Evolutionary conservation across 352 stramenopile genomes (phyloP), one percentile per base, ranked within the genome.

Genomic region (Bremia lactucae): DNA sequence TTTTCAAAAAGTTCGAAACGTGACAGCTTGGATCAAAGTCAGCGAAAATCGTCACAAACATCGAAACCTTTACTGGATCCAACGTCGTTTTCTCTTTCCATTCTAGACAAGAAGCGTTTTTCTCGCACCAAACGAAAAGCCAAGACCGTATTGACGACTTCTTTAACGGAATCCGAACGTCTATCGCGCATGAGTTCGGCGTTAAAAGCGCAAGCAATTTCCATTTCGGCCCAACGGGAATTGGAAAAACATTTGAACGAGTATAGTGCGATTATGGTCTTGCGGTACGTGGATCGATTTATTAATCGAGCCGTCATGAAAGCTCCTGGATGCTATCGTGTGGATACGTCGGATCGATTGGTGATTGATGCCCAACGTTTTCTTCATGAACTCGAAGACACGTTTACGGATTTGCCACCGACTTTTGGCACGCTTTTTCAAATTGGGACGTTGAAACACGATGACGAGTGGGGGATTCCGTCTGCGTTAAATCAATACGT

Each of bases 221-320:
- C 75, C 16, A 62, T 85, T n/a, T 41, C 76, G n/a, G 75, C 72
- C 9, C 72, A 84, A 52, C 74, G 73, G 19, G 75, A 83, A 36
- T 46, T 87, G 38, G 75, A 84, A 44, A 68, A 62, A 41, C 69
- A 68, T 43, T 25, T 85, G 54, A 65, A 62, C 26, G 75, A 87
- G 52, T 85, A 87, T 63, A 84, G 67, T 25, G 72, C 75, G 36
- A 83, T 85, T 43, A 87, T 87, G 75, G 64, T 87, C 13, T 61
- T 87, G 46, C 75, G 75, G 13, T 87, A 85, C 46, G 61, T 87
- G n/a, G 72, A 87, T 16, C 65, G 75, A 14, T 87, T 87, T 31
- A 71, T 87, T 42, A 76, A 59, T 57, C 85, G 84, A 48, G 75
- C 75, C 3, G 66, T 75, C 28, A 74, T 62, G 36, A 84, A 83